phyloP scores from a whole-genome alignment of 1,139 yeast genomes.

The Protomyces gravidus region DNA sequence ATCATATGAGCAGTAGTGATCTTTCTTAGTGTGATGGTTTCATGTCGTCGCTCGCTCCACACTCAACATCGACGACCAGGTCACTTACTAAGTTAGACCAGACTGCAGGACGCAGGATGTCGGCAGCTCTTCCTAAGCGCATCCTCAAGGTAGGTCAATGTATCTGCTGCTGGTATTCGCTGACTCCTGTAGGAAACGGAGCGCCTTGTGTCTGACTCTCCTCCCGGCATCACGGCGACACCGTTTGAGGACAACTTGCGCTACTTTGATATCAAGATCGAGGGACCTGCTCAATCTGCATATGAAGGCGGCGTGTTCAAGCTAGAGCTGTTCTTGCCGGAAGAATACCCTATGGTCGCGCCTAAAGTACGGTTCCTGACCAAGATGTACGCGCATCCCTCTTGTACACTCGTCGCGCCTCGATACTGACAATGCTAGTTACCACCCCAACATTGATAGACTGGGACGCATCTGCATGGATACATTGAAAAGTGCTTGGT shows the following conservation, averaged over 20 bases:
- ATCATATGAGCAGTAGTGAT: background rate
- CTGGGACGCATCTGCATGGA: slow-evolving; percentile 93
- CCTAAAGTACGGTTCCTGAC: slow-evolving; percentile 58
- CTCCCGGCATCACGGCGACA: slow-evolving; percentile 86
- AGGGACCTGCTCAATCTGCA: slow-evolving; percentile 85
- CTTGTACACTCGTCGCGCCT: background rate
- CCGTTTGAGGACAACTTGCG: slow-evolving; percentile 93
- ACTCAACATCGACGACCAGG: background rate
- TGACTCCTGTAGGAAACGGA: slow-evolving; percentile 69
- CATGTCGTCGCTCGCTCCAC: too few relatives aligned
- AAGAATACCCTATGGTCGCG: slow-evolving; percentile 62
- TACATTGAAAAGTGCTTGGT: slow-evolving; percentile 89
- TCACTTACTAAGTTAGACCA: too few relatives aligned
- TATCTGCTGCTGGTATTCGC: background rate
- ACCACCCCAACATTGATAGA: slow-evolving; percentile 94
- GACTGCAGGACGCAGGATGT: too few relatives aligned
- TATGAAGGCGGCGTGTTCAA: slow-evolving; percentile 74
- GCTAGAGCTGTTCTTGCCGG: slow-evolving; percentile 75
- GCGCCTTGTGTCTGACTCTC: slow-evolving; percentile 86
- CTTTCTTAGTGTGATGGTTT: background rate
- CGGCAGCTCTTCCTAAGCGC: slow-evolving; percentile 59
- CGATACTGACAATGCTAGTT: slow-evolving; percentile 38
- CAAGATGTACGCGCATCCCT: slow-evolving; percentile 48
- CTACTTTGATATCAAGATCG: slow-evolving; percentile 80
- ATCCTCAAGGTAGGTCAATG: slow-evolving; percentile 61